phyloP scores from a whole-genome alignment of 805 yeast species.

The Candida patagonica region DNA sequence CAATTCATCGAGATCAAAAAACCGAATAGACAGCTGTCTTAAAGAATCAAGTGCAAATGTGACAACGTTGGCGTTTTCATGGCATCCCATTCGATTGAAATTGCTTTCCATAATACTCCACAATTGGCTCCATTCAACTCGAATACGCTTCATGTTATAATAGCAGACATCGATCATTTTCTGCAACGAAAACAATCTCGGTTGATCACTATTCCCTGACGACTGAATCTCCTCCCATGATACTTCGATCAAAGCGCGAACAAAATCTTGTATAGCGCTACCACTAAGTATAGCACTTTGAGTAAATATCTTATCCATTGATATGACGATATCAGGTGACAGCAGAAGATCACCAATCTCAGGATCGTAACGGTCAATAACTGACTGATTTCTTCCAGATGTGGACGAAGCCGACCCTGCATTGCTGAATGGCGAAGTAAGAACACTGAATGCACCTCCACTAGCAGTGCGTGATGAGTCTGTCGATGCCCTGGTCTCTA shows the following conservation, averaged over 20 bases:
- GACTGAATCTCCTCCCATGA: slow-evolving; percentile 87
- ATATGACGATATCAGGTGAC: slow-evolving; percentile 29
- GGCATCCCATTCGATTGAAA: slow-evolving; percentile 78
- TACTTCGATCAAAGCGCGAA: slow-evolving; percentile 76
- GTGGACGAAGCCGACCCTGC: neutral
- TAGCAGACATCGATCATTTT: slow-evolving; percentile 96
- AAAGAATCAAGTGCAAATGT: slow-evolving; percentile 90
- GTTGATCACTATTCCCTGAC: slow-evolving; percentile 70
- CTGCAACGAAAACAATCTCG: slow-evolving; percentile 86
- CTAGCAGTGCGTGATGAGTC: slow-evolving; percentile 15
- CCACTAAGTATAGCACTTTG: slow-evolving; percentile 74
- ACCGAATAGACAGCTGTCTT: slow-evolving; percentile 85
- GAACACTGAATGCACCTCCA: slow-evolving; percentile 8
- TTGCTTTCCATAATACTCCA: slow-evolving; percentile 92
- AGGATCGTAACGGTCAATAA: slow-evolving; percentile 5
- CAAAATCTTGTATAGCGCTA: slow-evolving; percentile 77
- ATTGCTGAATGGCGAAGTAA: neutral
- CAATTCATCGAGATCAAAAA: slow-evolving; percentile 86
- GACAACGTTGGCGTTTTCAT: slow-evolving; percentile 64
- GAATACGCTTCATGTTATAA: slow-evolving; percentile 92
- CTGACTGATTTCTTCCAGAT: neutral
- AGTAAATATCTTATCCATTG: slow-evolving; percentile 80
- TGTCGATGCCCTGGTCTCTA: slow-evolving; percentile 34
- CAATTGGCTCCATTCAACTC: slow-evolving; percentile 91
- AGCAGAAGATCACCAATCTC: slow-evolving; percentile 26